These are phyloP conservation scores for Physaria fendleri DNA, from an alignment of 345 rosid genomes.

Conservation along the genomic window DNA sequence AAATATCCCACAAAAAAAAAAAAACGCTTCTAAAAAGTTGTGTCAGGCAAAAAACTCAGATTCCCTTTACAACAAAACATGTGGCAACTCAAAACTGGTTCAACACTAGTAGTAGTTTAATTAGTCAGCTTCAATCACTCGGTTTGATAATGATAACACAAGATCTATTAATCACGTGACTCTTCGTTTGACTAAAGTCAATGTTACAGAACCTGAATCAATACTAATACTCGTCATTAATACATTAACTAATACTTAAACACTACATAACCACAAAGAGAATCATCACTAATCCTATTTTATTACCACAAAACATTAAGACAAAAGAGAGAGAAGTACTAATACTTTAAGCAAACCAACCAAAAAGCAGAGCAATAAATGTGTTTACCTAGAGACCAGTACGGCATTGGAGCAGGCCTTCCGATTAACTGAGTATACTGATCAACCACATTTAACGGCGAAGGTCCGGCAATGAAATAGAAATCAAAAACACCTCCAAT, in stretches of 20 bases:
- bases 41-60: conserved; percentile 17
- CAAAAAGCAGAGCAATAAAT: neutral
- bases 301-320: neutral
- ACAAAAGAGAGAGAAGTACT: neutral
- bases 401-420: conserved; percentile 97
- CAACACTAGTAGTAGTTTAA: neutral
- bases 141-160: neutral
- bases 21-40: conserved; percentile 9
- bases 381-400: conserved; percentile 95
- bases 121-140: neutral
- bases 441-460: conserved; percentile 68
- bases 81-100: neutral
- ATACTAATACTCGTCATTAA: neutral
- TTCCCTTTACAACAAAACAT: conserved; percentile 6
- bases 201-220: neutral
- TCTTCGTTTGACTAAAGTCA: neutral
- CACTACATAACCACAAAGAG: neutral
- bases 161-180: conserved; percentile 16
- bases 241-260: neutral
- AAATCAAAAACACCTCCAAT: conserved; percentile 90
- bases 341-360: neutral
- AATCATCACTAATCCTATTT: conserved; percentile 8
- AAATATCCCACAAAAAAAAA: neutral
- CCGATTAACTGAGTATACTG: conserved; percentile 80
- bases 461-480: conserved; percentile 73